Conservation (phyloP, 345 rosid genomes). For the Aegle marmelos region DNA sequence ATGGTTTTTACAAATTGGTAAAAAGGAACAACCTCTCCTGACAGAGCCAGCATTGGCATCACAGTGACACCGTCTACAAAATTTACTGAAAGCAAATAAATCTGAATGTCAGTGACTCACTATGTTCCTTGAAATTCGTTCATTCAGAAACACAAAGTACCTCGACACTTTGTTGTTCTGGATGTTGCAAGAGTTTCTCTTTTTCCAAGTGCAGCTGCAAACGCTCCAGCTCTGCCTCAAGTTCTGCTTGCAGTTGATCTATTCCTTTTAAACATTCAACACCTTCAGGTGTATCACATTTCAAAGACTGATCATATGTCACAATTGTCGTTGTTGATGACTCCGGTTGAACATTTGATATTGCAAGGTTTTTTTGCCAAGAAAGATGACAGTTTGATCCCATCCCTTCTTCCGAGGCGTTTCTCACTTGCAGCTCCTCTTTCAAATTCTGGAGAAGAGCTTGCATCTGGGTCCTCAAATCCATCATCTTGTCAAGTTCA, state of each 20-base stretch:
- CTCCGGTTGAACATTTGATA: conserved; percentile 27
- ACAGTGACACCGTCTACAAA: neutral
- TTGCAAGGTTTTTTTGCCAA: neutral
- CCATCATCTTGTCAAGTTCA: conserved; percentile 55
- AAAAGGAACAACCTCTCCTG: neutral
- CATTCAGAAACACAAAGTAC: conserved; percentile 24
- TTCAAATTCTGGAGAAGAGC: conserved; percentile 36
- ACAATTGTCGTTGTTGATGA: conserved; percentile 20
- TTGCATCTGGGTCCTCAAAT: conserved; percentile 51
- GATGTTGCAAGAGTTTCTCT: conserved; percentile 22
- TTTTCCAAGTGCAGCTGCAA: conserved; percentile 52
- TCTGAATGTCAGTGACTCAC: neutral
- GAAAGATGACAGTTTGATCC: conserved; percentile 20
- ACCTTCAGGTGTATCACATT: conserved; percentile 18
- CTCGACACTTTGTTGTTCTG: conserved; percentile 24
- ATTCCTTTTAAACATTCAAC: conserved; percentile 41
- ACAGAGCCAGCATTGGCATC: neutral
- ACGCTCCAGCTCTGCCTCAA: conserved; percentile 62
- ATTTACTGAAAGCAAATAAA: neutral
- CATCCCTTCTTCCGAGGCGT: conserved; percentile 18
- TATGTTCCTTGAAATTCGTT: neutral
- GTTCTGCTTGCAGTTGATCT: conserved; percentile 71
- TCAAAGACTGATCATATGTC: conserved; percentile 28
- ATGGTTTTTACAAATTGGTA: neutral
- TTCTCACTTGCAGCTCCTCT: conserved; percentile 27